Percentiles rank a stretch among this genome's conserved stretches.
Conservation (phyloP, 768 basidiomycete species). For the Imleria badia region DNA sequence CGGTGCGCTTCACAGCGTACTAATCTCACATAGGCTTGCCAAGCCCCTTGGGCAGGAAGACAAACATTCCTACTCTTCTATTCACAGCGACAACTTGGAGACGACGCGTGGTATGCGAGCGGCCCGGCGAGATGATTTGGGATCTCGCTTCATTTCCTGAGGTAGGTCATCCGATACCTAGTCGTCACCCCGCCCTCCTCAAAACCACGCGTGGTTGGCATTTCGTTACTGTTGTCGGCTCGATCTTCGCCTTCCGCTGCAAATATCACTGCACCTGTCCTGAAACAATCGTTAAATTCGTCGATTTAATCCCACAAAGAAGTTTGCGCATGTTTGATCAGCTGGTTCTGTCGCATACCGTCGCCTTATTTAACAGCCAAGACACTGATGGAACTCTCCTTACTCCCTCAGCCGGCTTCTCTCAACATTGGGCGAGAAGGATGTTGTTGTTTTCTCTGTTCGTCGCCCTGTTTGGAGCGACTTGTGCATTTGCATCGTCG, state of each 20-base stretch:
- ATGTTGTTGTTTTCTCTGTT: conserved; percentile 14
- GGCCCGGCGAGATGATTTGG: not conserved
- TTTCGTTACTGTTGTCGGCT: not conserved
- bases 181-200: not conserved
- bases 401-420: not conserved
- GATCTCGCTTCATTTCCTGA: not conserved
- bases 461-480: conserved; percentile 9
- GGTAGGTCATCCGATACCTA: not conserved
- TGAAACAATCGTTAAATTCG: not conserved
- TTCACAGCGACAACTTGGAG: no score
- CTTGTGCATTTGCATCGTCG: conserved; percentile 12
- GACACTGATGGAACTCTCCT: not conserved
- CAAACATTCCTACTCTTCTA: no score
- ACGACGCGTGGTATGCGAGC: not conserved
- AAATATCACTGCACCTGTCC: not conserved
- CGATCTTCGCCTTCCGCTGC: not conserved
- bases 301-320: not conserved
- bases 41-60: no score
- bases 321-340: not conserved
- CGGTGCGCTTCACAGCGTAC: no score
- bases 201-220: not conserved
- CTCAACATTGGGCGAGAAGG: not conserved
- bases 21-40: no score
- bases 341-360: not conserved
- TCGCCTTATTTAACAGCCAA: not conserved